Evolutionary conservation across 768 basidiomycete genomes (phyloP).

Genomic region (Thelephora ganbajun): DNA sequence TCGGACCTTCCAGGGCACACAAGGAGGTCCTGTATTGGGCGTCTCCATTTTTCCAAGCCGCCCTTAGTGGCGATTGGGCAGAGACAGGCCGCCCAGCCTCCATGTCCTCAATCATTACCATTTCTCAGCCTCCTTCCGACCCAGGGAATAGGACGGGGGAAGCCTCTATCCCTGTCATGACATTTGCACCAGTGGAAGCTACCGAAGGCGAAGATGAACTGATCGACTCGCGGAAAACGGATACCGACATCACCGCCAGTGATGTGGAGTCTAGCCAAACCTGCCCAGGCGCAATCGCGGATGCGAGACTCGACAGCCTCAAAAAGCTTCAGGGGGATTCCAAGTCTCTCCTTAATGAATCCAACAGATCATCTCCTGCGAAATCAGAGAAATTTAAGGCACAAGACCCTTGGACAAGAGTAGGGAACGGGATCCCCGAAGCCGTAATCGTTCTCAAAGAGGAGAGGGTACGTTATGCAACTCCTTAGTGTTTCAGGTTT

Average conservation of each 20-base stretch:
- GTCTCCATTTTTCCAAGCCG: slow-evolving; percentile 91
- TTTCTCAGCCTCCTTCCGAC: slow-evolving; percentile 56
- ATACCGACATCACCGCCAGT: slow-evolving; percentile 19
- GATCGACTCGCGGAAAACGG: slow-evolving; percentile 23
- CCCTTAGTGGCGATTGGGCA: slow-evolving; percentile 83
- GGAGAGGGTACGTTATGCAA: slow-evolving; percentile 44
- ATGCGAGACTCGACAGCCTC: slow-evolving; percentile 38
- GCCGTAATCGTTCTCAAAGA: slow-evolving; percentile 86
- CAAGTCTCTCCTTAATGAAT: not conserved
- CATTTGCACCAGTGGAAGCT: slow-evolving; percentile 40
- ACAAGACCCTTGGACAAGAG: slow-evolving; percentile 17
- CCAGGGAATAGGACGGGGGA: slow-evolving; percentile 33
- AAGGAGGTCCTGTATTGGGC: slow-evolving; percentile 86
- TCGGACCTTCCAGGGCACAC: slow-evolving; percentile 50
- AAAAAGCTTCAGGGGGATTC: slow-evolving; percentile 39
- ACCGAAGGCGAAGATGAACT: slow-evolving; percentile 33
- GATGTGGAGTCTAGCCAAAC: slow-evolving; percentile 10
- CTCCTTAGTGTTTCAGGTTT: not conserved
- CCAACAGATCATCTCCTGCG: not conserved
- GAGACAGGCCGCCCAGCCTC: slow-evolving; percentile 71
- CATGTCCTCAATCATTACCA: slow-evolving; percentile 74
- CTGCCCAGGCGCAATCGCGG: slow-evolving; percentile 15
- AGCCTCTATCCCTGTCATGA: slow-evolving; percentile 37
- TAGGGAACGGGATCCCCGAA: slow-evolving; percentile 36
- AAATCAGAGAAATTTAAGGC: not conserved